Evolutionary conservation across 768 basidiomycete genomes (phyloP).

Genomic region (Boletus barrowsii): DNA sequence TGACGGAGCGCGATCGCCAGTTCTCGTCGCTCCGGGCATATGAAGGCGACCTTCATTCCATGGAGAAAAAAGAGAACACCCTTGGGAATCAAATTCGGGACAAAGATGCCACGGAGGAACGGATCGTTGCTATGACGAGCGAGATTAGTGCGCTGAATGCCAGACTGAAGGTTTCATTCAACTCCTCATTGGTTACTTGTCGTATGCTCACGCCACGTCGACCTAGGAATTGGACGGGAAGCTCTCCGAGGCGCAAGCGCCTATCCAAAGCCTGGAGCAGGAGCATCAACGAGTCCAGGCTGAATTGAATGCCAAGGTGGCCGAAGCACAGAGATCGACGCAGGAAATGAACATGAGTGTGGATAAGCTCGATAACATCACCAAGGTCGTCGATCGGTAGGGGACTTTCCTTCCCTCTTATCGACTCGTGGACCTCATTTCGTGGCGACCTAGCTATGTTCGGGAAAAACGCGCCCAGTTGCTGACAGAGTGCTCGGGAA

Average conservation of each 20-base stretch:
- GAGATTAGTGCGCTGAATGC: constrained; percentile 47
- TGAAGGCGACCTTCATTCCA: constrained; percentile 58
- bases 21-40: constrained; percentile 46
- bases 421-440: neutral
- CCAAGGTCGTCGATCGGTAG: constrained; percentile 65
- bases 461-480: constrained; percentile 61
- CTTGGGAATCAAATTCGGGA: constrained; percentile 58
- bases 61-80: constrained; percentile 61
- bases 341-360: constrained; percentile 66
- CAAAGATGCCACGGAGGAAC: constrained; percentile 52
- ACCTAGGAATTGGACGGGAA: constrained; percentile 60
- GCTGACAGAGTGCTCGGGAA: constrained; percentile 56
- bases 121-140: constrained; percentile 54
- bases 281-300: constrained; percentile 49
- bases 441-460: constrained; percentile 55
- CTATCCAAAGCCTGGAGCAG: constrained; percentile 60
- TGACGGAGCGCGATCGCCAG: constrained; percentile 62
- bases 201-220: neutral
- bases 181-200: neutral
- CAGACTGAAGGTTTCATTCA: constrained; percentile 48
- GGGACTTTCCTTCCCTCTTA: neutral
- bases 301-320: constrained; percentile 47
- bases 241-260: constrained; percentile 58
- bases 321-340: constrained; percentile 49
- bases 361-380: constrained; percentile 59